Conservation (phyloP, 2,329 filamentous ascomycete genomes). For the Penicillium brevicompactum region DNA sequence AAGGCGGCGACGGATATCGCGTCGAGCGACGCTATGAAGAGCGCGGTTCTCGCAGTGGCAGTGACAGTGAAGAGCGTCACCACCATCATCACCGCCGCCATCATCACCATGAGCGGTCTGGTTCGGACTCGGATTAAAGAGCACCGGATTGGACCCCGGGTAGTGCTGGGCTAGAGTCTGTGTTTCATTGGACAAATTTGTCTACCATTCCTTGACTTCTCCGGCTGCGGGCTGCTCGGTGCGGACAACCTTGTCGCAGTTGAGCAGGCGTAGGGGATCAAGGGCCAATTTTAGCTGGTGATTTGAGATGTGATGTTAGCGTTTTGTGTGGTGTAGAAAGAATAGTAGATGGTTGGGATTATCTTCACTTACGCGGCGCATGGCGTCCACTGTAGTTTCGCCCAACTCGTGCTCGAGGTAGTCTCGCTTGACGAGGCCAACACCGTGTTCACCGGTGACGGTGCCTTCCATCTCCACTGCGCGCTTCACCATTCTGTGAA, state of each 20-base stretch:
- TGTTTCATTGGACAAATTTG: not conserved
- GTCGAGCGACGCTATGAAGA: conserved; percentile 22
- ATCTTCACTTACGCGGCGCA: conserved; percentile 58
- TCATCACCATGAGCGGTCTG: conserved; percentile 23
- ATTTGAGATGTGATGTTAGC: conserved; percentile 20
- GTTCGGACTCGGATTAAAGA: conserved; percentile 17
- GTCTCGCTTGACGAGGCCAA: conserved; percentile 70
- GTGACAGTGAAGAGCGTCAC: conserved; percentile 16
- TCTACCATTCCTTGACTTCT: conserved; percentile 52
- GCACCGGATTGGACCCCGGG: not conserved
- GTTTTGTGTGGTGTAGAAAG: not conserved
- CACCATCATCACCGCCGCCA: conserved; percentile 22
- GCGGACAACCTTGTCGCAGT: conserved; percentile 68
- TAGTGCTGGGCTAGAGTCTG: not conserved
- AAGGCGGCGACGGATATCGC: conserved; percentile 23
- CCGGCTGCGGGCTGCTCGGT: conserved; percentile 52
- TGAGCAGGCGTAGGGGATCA: conserved; percentile 66
- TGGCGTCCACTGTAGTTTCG: conserved; percentile 61
- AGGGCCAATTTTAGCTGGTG: conserved; percentile 63
- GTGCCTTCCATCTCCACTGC: conserved; percentile 72
- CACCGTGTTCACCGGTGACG: conserved; percentile 71
- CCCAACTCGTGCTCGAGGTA: conserved; percentile 65
- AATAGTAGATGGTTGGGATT: not conserved
- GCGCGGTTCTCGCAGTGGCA: conserved; percentile 22
- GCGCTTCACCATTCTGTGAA: conserved; percentile 70